Percentiles rank a stretch among this genome's conserved stretches.
Evolutionary conservation across 371 early-diverging fungal species (phyloP).

Genomic region (Mucor lusitanicus): DNA sequence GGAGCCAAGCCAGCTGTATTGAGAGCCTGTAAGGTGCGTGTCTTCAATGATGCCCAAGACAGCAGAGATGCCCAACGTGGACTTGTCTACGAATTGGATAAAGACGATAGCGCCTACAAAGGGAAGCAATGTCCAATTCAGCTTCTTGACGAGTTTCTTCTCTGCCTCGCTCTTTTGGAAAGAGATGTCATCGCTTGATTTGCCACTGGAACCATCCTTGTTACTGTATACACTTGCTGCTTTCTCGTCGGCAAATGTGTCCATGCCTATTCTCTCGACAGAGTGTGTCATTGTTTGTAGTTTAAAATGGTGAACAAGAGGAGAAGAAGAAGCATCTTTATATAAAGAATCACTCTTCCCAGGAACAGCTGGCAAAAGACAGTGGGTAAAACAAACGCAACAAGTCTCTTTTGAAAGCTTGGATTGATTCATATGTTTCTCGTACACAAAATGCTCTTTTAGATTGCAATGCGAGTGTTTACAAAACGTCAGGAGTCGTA

Average conservation of each 20-base stretch:
- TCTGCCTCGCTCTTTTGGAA: conserved; percentile 27
- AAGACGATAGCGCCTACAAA: conserved; percentile 34
- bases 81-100: conserved; percentile 41
- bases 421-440: neutral
- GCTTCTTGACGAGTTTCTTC: conserved; percentile 26
- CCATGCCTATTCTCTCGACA: neutral
- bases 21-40: conserved; percentile 18
- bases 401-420: neutral
- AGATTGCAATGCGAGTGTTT: neutral
- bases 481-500: neutral
- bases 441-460: neutral
- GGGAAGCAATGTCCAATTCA: conserved; percentile 30
- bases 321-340: neutral
- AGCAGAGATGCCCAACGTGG: conserved; percentile 28
- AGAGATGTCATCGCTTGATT: neutral
- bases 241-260: conserved; percentile 11
- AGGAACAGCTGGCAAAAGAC: neutral
- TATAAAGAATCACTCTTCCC: neutral
- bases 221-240: conserved; percentile 6
- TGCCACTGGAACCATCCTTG: neutral
- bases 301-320: neutral
- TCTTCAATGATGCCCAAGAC: conserved; percentile 33
- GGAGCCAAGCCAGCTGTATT: conserved; percentile 34
- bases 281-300: neutral
- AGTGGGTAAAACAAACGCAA: neutral